Evolutionary conservation across 495 filamentous ascomycete species (phyloP).

Genomic region (Podospora pseudoanserina): DNA sequence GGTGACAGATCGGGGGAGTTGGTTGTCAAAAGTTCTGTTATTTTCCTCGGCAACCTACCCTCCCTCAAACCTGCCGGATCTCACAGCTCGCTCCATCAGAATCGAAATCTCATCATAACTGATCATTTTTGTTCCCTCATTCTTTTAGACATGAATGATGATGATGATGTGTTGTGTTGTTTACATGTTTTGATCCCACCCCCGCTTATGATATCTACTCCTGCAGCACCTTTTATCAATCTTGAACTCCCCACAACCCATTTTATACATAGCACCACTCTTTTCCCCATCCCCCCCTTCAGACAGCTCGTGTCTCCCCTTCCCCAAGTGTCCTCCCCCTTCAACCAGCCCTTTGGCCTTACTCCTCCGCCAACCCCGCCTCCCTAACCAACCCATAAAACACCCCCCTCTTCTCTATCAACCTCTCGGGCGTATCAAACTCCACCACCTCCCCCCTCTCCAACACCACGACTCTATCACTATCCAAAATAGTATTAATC

Average conservation of each 20-base stretch:
- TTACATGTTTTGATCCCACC: too few relatives aligned
- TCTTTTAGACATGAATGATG: too few relatives aligned
- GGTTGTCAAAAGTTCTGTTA: too few relatives aligned
- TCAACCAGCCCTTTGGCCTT: background rate
- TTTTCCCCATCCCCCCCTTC: background rate
- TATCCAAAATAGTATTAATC: slow-evolving; percentile 95
- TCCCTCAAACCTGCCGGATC: too few relatives aligned
- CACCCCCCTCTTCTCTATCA: slow-evolving; percentile 41
- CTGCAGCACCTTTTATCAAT: background rate
- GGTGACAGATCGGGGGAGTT: too few relatives aligned
- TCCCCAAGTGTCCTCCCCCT: background rate
- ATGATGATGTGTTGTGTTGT: too few relatives aligned
- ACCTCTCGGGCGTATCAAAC: slow-evolving; percentile 44
- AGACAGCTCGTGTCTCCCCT: background rate
- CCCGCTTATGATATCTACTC: background rate
- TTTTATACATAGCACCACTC: background rate
- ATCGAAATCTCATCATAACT: too few relatives aligned
- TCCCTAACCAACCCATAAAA: slow-evolving; percentile 49
- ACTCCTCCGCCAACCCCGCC: slow-evolving; percentile 38
- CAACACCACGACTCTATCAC: slow-evolving; percentile 84
- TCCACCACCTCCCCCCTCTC: slow-evolving; percentile 55
- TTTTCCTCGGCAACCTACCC: too few relatives aligned
- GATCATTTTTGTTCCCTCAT: too few relatives aligned
- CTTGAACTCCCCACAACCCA: background rate
- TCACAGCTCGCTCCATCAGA: too few relatives aligned